Conservation (phyloP, 2,329 filamentous ascomycete species). For the Fusarium verticillioides region DNA sequence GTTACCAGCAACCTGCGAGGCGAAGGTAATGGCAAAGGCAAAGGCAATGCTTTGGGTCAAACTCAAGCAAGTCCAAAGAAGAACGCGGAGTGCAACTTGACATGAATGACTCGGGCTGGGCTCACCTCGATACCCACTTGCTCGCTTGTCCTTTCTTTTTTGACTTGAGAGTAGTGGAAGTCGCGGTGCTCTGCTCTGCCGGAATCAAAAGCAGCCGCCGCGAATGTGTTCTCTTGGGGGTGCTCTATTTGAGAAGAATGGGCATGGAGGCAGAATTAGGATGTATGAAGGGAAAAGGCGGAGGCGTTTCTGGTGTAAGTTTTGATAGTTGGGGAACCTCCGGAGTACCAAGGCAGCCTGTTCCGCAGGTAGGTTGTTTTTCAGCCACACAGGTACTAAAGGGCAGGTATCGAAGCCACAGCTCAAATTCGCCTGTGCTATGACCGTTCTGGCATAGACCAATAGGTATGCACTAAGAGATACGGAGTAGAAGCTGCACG, state of each 20-base stretch:
- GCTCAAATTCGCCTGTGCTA: background rate
- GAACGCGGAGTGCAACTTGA: constrained; percentile 44
- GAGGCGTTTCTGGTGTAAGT: constrained; percentile 26
- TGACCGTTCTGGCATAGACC: constrained; percentile 10
- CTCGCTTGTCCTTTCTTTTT: constrained; percentile 31
- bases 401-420: constrained; percentile 28
- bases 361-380: background rate
- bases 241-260: constrained; percentile 19
- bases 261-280: constrained; percentile 11
- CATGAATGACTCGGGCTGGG: constrained; percentile 49
- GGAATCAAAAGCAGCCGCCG: constrained; percentile 18
- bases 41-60: constrained; percentile 16
- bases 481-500: constrained; percentile 5
- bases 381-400: background rate
- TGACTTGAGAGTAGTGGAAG: constrained; percentile 21
- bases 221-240: constrained; percentile 23
- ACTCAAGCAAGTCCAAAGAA: constrained; percentile 34
- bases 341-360: constrained; percentile 17
- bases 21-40: background rate
- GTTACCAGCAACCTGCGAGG: constrained; percentile 48
- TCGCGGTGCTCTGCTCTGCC: constrained; percentile 23
- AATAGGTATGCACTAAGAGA: background rate
- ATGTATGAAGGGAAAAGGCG: constrained; percentile 12
- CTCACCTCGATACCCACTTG: constrained; percentile 46
- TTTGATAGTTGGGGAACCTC: constrained; percentile 36